Percentiles rank a stretch among this genome's conserved stretches.
Evolutionary conservation across 1,284 basidiomycete species (phyloP).

Genomic region (Pseudozyma hubeiensis): DNA sequence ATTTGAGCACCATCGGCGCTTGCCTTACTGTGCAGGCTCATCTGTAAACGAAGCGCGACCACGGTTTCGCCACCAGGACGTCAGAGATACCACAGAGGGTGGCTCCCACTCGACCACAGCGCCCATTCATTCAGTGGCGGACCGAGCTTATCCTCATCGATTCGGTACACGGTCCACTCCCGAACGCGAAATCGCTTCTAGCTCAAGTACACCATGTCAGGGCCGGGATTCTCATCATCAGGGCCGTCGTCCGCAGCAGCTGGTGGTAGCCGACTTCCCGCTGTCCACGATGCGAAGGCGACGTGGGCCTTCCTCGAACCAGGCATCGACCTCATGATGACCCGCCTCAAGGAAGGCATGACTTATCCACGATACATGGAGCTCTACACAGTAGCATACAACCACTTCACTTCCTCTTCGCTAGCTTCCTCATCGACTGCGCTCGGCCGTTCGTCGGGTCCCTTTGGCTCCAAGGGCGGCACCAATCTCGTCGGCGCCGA

Average conservation of each 20-base stretch:
- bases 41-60: too few species aligned
- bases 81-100: neutral
- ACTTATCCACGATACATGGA: conserved; percentile 92
- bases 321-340: conserved; percentile 74
- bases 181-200: too few species aligned
- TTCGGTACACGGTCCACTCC: too few species aligned
- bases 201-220: conserved; percentile 19
- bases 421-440: conserved; percentile 72
- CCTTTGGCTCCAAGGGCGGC: conserved; percentile 71
- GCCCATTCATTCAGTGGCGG: neutral
- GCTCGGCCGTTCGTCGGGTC: conserved; percentile 42
- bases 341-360: conserved; percentile 80
- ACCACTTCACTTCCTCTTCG: conserved; percentile 93
- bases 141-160: too few species aligned
- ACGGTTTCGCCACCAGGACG: neutral
- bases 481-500: conserved; percentile 95
- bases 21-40: neutral
- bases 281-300: conserved; percentile 70
- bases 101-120: neutral
- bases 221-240: conserved; percentile 19
- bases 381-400: conserved; percentile 89
- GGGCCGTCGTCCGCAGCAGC: conserved; percentile 18
- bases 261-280: conserved; percentile 28
- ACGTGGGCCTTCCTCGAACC: conserved; percentile 89
- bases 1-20: neutral